Conservation (phyloP, 2,329 filamentous ascomycete species). For the Microdochium nivale region DNA sequence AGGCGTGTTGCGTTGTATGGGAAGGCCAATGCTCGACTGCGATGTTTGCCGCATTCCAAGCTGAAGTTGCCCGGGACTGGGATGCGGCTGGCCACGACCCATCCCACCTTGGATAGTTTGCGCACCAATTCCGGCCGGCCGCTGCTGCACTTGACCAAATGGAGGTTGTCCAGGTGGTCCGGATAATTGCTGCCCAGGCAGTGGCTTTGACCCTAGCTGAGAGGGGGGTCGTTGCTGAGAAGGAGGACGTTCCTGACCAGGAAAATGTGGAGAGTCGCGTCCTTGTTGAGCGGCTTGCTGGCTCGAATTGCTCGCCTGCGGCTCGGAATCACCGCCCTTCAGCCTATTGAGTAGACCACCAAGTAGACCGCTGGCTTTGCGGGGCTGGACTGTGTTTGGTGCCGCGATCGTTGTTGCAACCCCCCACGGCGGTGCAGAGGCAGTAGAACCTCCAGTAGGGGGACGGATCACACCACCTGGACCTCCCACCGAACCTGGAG, state of each 20-base stretch:
- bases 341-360: not conserved
- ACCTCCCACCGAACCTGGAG: not conserved
- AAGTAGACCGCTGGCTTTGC: not conserved
- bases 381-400: not conserved
- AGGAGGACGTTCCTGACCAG: not conserved
- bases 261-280: not conserved
- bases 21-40: not conserved
- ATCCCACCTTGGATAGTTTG: not conserved
- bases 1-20: not conserved
- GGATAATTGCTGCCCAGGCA: not conserved
- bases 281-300: not conserved
- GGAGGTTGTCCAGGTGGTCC: not conserved
- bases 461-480: not conserved
- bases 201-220: not conserved
- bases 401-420: not conserved
- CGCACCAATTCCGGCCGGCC: not conserved
- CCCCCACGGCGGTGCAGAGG: not conserved
- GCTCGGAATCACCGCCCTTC: not conserved
- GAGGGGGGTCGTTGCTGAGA: not conserved
- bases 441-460: not conserved
- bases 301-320: not conserved
- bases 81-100: not conserved
- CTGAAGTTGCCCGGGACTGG: not conserved
- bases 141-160: not conserved
- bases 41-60: constrained; percentile 1